These are phyloP conservation scores for Pythium utonaiense DNA, from an alignment of 352 stramenopile genomes.

Conservation along the genomic window DNA sequence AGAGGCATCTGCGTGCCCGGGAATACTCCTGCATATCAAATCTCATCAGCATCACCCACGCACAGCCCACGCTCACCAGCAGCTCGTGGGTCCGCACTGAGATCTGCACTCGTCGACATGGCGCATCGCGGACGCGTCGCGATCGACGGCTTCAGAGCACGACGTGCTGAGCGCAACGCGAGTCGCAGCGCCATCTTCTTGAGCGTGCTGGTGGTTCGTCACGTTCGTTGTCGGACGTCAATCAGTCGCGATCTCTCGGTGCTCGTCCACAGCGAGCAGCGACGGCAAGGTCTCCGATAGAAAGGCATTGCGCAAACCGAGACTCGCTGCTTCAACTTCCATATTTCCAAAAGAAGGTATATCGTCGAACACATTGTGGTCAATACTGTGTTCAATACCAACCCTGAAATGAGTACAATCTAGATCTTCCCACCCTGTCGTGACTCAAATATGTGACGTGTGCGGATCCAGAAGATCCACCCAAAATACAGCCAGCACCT, in stretches of 20 bases:
- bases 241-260: not conserved
- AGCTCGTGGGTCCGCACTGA: not conserved
- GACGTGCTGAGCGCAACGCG: not conserved
- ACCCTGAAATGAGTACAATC: not conserved
- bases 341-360: not conserved
- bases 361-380: not conserved
- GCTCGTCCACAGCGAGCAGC: slow-evolving; percentile 1
- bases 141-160: not conserved
- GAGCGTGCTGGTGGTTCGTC: not conserved
- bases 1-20: slow-evolving; percentile 86
- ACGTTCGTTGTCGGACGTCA: not conserved
- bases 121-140: not conserved
- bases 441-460: slow-evolving; percentile 4
- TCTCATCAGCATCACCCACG: not conserved
- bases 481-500: too few relatives aligned
- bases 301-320: not conserved
- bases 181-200: not conserved
- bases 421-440: not conserved
- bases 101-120: not conserved
- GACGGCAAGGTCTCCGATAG: too few relatives aligned
- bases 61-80: too few relatives aligned
- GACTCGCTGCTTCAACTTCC: slow-evolving; percentile 1
- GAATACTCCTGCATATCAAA: slow-evolving; percentile 41
- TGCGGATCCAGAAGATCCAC: not conserved
- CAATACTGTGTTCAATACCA: too few relatives aligned